A percentile compares a stretch with the other conserved stretches of the same genome.
phyloP scores from a whole-genome alignment of 495 filamentous ascomycete genomes.

The Penicillium mononematosum region DNA sequence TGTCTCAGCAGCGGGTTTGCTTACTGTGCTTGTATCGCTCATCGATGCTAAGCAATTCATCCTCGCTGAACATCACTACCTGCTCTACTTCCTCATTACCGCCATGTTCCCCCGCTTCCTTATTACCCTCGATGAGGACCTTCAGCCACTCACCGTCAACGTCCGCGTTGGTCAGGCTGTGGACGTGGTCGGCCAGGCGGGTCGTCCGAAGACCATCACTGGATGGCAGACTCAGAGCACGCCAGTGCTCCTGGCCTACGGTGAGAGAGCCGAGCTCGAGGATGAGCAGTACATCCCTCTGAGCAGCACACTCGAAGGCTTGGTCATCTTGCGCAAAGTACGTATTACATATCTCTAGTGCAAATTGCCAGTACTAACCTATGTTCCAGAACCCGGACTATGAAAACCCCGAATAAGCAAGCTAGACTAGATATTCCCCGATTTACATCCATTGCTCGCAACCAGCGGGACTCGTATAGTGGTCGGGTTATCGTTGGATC shows the following conservation, averaged over 20 bases:
- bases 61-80: slow-evolving; percentile 82
- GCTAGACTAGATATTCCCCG: slow-evolving; percentile 21
- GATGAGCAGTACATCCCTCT: slow-evolving; percentile 95
- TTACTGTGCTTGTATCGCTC: slow-evolving; percentile 86
- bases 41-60: slow-evolving; percentile 96
- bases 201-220: slow-evolving; percentile 96
- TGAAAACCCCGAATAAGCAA: slow-evolving; percentile 45
- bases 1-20: slow-evolving; percentile 84
- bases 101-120: slow-evolving; percentile 97
- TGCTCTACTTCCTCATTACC: slow-evolving; percentile 97
- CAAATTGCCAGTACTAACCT: slow-evolving; percentile 26
- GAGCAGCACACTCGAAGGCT: slow-evolving; percentile 85
- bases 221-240: slow-evolving; percentile 99
- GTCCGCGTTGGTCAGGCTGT: slow-evolving; percentile 97
- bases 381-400: slow-evolving; percentile 52
- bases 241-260: slow-evolving; percentile 86
- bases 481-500: slow-evolving; percentile 32
- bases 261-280: slow-evolving; percentile 93
- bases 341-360: slow-evolving; percentile 14
- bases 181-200: slow-evolving; percentile 95
- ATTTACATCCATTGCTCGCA: slow-evolving; percentile 20
- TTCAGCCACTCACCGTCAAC: slow-evolving; percentile 92
- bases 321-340: slow-evolving; percentile 97
- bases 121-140: slow-evolving; percentile 89
- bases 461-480: slow-evolving; percentile 19